Base-by-base conservation (phyloP, 495 filamentous ascomycete genomes). In the Penicillium salamii region DNA sequence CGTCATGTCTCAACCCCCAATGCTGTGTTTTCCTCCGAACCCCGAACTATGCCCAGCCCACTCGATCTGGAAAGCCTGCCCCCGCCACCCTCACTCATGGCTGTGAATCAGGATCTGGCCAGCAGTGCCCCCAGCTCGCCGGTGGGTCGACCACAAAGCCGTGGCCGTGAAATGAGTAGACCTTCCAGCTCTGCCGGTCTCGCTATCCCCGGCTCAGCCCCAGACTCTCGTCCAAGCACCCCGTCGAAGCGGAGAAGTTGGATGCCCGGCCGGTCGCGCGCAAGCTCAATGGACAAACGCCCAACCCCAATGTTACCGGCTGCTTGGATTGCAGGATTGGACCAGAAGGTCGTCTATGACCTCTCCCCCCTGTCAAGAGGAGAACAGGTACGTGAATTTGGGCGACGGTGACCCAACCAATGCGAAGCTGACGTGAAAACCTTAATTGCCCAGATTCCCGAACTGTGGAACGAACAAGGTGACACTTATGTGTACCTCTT, bases 401-500 rank as follows among this genome's bases (percentile, higher is more conserved):
- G 21, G 29, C 2, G 12, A 3, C n/a, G 4, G 11, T 19, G 2
- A 18, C 12, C 9, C 17, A n/a, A 21, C 14, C 13, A 11, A 24
- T 14, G 18, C 6, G 9, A 45, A 24, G 13, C 32, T 36, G 18
- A 46, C 15, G 8, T 8, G 6, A 9, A 17, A 23, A 14, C 26
- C 9, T 18, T 5, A 4, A 20, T 15, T 7, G 5, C 12, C 19
- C 44, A 92, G 87, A 79, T 95, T 9, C 76, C 83, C 1, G 95
- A 97, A 68, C 66, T 98, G 23, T 97, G 95, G 95, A 85, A 91
- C 54, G 87, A 93, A 29, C 61, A 76, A 34, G 90, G 87, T 15
- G 87, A 92, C 61, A 86, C 89, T n/a, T 82, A 82, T 45, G 79
- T 98, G 20, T 95, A 93, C 59, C 71, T 97, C 7, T 88, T 88